Evolutionary conservation across 805 yeast species (phyloP).

Genomic region (Komagataella ulmi): DNA sequence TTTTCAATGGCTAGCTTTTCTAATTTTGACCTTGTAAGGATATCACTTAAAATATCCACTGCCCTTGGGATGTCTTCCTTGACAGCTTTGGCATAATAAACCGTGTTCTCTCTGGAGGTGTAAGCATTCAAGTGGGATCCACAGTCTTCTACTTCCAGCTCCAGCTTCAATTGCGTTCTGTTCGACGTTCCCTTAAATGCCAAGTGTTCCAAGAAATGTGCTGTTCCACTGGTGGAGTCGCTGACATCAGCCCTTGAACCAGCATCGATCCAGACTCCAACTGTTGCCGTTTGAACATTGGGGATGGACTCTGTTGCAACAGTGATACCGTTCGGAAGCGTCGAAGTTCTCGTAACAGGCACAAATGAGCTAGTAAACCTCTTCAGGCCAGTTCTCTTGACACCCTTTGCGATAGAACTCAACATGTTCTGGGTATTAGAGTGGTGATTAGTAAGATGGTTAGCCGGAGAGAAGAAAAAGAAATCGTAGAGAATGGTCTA

Average conservation of each 20-base stretch:
- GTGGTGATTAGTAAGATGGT: background rate
- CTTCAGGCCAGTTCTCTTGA: background rate
- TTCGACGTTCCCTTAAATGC: conserved; percentile 89
- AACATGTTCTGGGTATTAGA: background rate
- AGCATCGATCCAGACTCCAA: conserved; percentile 97
- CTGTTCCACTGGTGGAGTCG: conserved; percentile 79
- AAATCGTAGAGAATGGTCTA: background rate
- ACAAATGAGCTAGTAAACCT: background rate
- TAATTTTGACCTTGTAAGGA: conserved; percentile 73
- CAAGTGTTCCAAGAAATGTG: conserved; percentile 92
- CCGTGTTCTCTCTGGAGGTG: conserved; percentile 95
- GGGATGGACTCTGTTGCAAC: conserved; percentile 89
- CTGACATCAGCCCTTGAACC: conserved; percentile 92
- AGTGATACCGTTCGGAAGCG: conserved; percentile 81
- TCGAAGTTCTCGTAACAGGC: conserved; percentile 41
- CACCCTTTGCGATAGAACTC: background rate
- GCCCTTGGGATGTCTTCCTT: conserved; percentile 71
- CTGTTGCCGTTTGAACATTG: conserved; percentile 86
- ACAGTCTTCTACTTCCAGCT: conserved; percentile 86
- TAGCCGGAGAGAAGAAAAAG: background rate
- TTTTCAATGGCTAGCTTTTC: conserved; percentile 82
- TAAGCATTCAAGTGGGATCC: conserved; percentile 98
- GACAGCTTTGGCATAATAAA: conserved; percentile 85
- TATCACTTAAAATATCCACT: conserved; percentile 81
- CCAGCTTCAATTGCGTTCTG: conserved; percentile 72